phyloP scores from a whole-genome alignment of 2,329 filamentous ascomycete species.

The Penicillium italicum region DNA sequence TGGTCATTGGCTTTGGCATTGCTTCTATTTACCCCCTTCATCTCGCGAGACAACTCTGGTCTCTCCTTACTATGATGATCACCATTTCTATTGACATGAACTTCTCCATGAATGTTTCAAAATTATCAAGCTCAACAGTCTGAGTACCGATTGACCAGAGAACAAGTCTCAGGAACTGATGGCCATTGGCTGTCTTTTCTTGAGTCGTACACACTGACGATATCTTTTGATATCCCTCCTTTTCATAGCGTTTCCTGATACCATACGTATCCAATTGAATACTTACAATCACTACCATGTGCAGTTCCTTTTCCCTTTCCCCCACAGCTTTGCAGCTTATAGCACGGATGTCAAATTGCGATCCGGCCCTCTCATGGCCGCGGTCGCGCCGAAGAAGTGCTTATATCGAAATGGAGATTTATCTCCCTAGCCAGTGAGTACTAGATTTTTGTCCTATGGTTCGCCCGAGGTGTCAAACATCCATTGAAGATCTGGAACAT shows the following conservation, averaged over 20 bases:
- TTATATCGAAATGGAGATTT: conserved; percentile 58
- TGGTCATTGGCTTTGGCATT: background rate
- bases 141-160: conserved; percentile 21
- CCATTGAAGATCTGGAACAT: conserved; percentile 47
- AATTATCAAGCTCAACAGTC: conserved; percentile 35
- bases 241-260: background rate
- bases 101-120: conserved; percentile 23
- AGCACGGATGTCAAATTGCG: conserved; percentile 99
- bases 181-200: background rate
- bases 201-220: background rate
- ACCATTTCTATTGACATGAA: conserved; percentile 25
- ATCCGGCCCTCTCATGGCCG: conserved; percentile 77
- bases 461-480: conserved; percentile 38
- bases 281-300: background rate
- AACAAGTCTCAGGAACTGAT: background rate
- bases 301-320: background rate
- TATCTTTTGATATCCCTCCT: background rate
- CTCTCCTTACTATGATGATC: conserved; percentile 27
- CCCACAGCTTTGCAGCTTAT: conserved; percentile 45
- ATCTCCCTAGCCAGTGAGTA: conserved; percentile 39
- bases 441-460: conserved; percentile 42
- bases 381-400: conserved; percentile 99
- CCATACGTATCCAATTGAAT: conserved; percentile 1
- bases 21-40: background rate
- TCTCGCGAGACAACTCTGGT: conserved; percentile 2